Percentiles rank a stretch among this genome's conserved stretches.
Conservation (phyloP, 228 moss, liverwort and hornwort genomes). For the Sphagnum magellanicum region DNA sequence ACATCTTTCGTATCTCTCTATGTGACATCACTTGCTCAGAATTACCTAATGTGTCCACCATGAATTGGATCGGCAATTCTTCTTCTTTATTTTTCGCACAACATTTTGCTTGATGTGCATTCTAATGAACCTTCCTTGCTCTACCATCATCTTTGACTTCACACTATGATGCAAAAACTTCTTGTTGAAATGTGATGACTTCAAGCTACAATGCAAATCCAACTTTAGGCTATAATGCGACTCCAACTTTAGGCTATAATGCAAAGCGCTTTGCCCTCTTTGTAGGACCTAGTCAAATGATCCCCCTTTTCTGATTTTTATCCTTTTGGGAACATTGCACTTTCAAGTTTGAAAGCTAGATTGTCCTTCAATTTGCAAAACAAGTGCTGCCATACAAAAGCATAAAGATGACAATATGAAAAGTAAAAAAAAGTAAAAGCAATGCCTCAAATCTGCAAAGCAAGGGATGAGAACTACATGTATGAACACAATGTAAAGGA, state of each 20-base stretch:
- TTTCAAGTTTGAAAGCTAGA: background rate
- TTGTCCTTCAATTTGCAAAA: background rate
- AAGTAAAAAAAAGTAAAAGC: no score
- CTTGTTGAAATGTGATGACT: no score
- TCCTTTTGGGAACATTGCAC: background rate
- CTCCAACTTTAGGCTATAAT: no score
- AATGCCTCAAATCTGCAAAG: no score
- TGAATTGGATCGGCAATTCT: background rate
- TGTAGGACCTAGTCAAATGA: background rate
- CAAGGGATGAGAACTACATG: no score
- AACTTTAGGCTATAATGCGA: no score
- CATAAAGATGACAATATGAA: no score
- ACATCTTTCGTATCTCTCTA: background rate
- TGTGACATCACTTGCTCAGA: background rate
- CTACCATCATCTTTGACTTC: background rate
- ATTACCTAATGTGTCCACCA: background rate
- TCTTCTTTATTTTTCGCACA: background rate
- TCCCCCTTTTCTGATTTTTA: background rate
- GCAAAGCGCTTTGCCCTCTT: background rate
- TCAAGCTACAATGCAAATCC: no score
- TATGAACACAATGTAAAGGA: no score
- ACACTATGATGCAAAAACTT: no score
- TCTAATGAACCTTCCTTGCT: background rate
- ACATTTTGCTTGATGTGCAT: background rate
- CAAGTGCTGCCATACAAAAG: background rate